These are phyloP conservation scores for Crithidia brevicula DNA, from an alignment of 208 protist genomes.

Conservation along the genomic window DNA sequence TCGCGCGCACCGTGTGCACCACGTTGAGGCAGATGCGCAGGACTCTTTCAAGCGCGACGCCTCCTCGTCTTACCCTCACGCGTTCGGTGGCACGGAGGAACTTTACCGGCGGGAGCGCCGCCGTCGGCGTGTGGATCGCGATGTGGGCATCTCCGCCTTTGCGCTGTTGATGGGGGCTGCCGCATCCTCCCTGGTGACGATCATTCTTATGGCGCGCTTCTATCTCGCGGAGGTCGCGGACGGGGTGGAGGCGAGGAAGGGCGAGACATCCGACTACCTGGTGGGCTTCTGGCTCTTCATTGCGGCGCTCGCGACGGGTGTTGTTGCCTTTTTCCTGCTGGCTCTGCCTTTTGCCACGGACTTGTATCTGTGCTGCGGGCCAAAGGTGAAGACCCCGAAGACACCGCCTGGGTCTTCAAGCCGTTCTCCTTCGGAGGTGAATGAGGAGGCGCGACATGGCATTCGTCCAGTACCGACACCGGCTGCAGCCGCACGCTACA, in stretches of 20 bases:
- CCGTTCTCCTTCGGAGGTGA: background rate
- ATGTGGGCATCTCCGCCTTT: slow-evolving; percentile 2
- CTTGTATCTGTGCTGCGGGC: slow-evolving; percentile 7
- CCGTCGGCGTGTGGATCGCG: background rate
- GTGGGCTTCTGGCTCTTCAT: background rate
- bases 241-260: background rate
- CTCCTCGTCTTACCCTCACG: background rate
- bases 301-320: background rate
- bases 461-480: background rate
- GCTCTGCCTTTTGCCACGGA: background rate
- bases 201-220: slow-evolving; percentile 2
- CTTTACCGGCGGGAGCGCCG: slow-evolving; percentile 5
- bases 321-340: slow-evolving; percentile 1
- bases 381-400: background rate
- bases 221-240: slow-evolving; percentile 6
- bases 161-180: background rate
- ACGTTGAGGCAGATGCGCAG: background rate
- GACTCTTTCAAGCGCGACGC: background rate
- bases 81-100: background rate
- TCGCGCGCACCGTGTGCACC: background rate
- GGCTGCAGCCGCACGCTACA: background rate
- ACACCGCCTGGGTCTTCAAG: background rate
- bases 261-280: background rate
- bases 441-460: too few species aligned
- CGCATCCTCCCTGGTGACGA: background rate